phyloP scores from a whole-genome alignment of 129 eudicot species.

The Glebionis coronaria region DNA sequence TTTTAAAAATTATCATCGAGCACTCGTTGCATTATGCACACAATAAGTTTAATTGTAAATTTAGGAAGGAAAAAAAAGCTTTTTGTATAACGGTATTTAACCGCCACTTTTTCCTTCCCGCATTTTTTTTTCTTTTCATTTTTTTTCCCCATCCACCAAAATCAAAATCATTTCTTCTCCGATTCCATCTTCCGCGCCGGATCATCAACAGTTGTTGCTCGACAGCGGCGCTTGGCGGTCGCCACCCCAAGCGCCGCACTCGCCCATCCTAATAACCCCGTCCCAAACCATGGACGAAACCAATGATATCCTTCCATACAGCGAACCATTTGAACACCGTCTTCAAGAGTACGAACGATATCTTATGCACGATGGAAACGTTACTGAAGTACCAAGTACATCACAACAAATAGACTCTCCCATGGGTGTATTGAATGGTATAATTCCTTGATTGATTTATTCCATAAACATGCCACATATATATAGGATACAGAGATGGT shows the following conservation, averaged over 20 bases:
- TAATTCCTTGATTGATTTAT: too few species aligned
- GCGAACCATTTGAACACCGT: slow-evolving; percentile 9
- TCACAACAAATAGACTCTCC: not conserved
- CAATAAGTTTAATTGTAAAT: not conserved
- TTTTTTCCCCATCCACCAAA: not conserved
- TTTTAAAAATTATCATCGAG: too few species aligned
- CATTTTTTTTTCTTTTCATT: slow-evolving; percentile 6
- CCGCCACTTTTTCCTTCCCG: slow-evolving; percentile 22
- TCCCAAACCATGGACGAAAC: slow-evolving; percentile 28
- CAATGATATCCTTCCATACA: slow-evolving; percentile 13
- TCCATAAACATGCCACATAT: too few species aligned
- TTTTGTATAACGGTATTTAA: slow-evolving; percentile 18
- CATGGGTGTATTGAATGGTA: too few species aligned
- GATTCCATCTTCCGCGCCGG: not conserved
- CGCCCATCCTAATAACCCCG: slow-evolving; percentile 3
- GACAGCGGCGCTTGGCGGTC: slow-evolving; percentile 46
- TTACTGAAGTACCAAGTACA: not conserved
- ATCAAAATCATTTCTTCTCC: slow-evolving; percentile 13
- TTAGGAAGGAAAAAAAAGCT: not conserved
- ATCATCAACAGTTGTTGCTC: not conserved
- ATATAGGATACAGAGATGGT: too few species aligned
- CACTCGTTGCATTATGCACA: too few species aligned
- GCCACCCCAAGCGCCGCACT: slow-evolving; percentile 44
- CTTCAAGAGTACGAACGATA: slow-evolving; percentile 17
- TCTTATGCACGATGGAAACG: slow-evolving; percentile 19